A percentile compares a stretch with the other conserved stretches of the same genome.
Evolutionary conservation across 306 rosid species (phyloP).

Genomic region (Inga laurina): DNA sequence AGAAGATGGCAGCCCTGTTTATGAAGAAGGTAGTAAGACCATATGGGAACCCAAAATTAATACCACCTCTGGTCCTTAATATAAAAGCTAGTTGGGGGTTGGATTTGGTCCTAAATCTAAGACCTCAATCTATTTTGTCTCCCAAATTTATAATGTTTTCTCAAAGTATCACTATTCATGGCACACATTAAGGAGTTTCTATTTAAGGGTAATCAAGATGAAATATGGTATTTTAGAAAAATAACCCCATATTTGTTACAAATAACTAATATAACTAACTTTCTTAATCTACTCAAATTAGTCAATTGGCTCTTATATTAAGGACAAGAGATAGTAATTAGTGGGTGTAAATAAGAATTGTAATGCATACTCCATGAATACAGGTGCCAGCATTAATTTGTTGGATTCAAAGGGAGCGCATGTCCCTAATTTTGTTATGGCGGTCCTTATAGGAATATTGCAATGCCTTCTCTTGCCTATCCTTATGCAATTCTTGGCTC

Average conservation of each 20-base stretch:
- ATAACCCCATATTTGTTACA: too few relatives aligned
- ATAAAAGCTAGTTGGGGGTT: too few relatives aligned
- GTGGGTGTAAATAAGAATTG: not conserved
- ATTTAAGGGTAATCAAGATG: too few relatives aligned
- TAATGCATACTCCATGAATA: constrained; percentile 69
- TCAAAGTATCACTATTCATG: too few relatives aligned
- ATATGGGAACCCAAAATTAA: not conserved
- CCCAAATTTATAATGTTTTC: too few relatives aligned
- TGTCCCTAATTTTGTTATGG: constrained; percentile 91
- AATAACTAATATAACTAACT: too few relatives aligned
- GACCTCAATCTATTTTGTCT: too few relatives aligned
- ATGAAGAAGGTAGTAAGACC: not conserved
- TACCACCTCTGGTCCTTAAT: too few relatives aligned
- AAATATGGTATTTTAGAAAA: too few relatives aligned
- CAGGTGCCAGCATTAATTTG: constrained; percentile 95
- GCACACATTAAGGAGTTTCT: too few relatives aligned
- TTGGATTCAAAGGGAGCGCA: constrained; percentile 97
- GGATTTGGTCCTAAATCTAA: too few relatives aligned
- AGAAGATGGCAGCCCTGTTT: not conserved
- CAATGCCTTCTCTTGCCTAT: constrained; percentile 94
- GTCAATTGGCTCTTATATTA: too few relatives aligned
- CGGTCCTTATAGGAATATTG: constrained; percentile 98
- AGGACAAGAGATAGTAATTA: not conserved
- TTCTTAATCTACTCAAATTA: not conserved
- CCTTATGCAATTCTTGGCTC: constrained; percentile 97